Conservation (phyloP, 2,329 filamentous ascomycete species). For the Rhynchosporium graminicola region DNA sequence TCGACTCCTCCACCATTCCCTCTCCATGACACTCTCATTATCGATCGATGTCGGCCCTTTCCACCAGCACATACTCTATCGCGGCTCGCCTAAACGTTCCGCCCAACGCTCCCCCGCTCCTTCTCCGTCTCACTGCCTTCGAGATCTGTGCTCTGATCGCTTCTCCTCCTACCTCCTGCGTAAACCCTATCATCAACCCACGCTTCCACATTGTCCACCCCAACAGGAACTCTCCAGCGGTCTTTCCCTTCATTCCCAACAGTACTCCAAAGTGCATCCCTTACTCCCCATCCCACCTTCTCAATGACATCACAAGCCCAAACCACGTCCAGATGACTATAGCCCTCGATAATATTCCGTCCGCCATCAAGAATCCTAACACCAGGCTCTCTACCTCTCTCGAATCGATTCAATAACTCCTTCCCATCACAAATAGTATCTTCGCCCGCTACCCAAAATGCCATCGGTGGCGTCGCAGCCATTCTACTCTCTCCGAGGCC, state of each 20-base stretch:
- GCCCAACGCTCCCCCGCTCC: not conserved
- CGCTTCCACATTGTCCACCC: conserved; percentile 1
- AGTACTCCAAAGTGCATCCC: not conserved
- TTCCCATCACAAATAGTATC: conserved; percentile 15
- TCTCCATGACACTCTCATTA: too few species aligned
- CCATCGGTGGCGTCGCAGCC: conserved; percentile 10
- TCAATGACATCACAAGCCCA: conserved; percentile 16
- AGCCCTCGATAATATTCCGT: not conserved
- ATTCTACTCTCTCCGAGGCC: too few species aligned
- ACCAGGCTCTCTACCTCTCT: conserved; percentile 13
- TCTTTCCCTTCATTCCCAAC: conserved; percentile 5
- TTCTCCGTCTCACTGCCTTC: not conserved
- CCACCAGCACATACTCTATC: too few species aligned
- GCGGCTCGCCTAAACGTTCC: too few species aligned
- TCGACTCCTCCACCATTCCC: too few species aligned
- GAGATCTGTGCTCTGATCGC: not conserved
- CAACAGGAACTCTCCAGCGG: conserved; percentile 8
- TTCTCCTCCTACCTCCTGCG: not conserved
- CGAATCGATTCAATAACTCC: conserved; percentile 17
- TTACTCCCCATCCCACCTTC: conserved; percentile 2
- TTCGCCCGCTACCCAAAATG: conserved; percentile 15
- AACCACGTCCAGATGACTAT: conserved; percentile 16
- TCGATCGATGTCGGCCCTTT: too few species aligned
- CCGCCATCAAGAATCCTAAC: not conserved
- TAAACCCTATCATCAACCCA: conserved; percentile 15